These are phyloP conservation scores for Aquilaria sinensis DNA, from an alignment of 345 rosid species.

Conservation along the genomic window DNA sequence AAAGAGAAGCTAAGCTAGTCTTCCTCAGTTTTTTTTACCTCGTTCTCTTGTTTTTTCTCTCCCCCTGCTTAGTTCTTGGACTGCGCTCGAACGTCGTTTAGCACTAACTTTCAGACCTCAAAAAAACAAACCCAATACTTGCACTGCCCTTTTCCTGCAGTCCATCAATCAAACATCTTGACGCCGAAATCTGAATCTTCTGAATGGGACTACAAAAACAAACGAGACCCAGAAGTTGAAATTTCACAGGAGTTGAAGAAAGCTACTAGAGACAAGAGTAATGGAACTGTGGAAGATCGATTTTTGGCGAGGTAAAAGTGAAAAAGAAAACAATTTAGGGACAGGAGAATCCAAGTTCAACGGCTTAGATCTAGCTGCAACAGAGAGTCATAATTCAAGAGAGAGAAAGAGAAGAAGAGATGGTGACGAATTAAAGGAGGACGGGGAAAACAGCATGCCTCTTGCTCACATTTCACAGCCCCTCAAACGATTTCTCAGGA, in stretches of 20 bases:
- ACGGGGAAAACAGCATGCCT: constrained; percentile 1
- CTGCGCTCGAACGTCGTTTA: constrained; percentile 7
- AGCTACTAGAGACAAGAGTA: not conserved
- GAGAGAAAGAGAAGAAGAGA: not conserved
- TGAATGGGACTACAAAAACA: not conserved
- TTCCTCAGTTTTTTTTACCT: not conserved
- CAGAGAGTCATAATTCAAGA: constrained; percentile 11
- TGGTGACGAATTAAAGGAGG: not conserved
- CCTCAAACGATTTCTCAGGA: constrained; percentile 6
- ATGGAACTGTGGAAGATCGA: not conserved
- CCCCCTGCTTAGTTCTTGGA: constrained; percentile 9
- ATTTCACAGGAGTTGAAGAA: not conserved
- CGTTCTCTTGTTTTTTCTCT: not conserved
- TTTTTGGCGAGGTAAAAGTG: too few species aligned
- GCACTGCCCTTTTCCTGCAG: too few species aligned
- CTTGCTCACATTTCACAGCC: not conserved
- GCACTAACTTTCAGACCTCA: not conserved
- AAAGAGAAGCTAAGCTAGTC: too few species aligned
- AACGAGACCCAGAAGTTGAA: not conserved
- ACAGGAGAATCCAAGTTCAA: not conserved
- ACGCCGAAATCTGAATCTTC: not conserved
- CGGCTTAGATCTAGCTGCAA: constrained; percentile 4
- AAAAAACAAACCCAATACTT: not conserved
- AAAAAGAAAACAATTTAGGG: too few species aligned
- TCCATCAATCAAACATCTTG: not conserved